phyloP scores from a whole-genome alignment of 441 rosid genomes.

The Gossypium armourianum region DNA sequence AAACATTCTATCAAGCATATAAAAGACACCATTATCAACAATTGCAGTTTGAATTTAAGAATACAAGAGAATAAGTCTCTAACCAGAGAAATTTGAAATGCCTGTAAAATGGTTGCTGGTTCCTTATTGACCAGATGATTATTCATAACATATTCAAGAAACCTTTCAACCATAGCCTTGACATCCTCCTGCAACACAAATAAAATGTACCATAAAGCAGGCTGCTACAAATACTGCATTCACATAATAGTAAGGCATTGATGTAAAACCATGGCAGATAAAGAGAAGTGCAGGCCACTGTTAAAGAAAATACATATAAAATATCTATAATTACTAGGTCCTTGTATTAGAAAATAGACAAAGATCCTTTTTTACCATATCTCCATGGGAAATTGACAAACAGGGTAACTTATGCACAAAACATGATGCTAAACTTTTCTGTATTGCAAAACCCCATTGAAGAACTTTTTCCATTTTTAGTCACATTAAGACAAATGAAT shows the following conservation, averaged over 20 bases:
- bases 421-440: neutral
- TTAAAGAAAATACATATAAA: neutral
- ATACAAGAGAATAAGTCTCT: slow-evolving; percentile 18
- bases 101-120: slow-evolving; percentile 55
- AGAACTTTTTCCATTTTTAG: neutral
- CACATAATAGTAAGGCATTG: neutral
- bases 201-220: neutral
- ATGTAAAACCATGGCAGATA: neutral
- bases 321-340: neutral
- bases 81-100: slow-evolving; percentile 81
- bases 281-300: neutral
- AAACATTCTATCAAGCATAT: neutral
- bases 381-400: neutral
- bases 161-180: slow-evolving; percentile 40
- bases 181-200: slow-evolving; percentile 50
- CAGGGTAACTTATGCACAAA: neutral
- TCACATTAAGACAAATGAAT: neutral
- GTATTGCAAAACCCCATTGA: neutral
- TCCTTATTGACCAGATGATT: slow-evolving; percentile 51
- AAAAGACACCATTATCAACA: neutral
- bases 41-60: slow-evolving; percentile 6
- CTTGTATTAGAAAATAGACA: neutral
- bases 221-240: neutral
- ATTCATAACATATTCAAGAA: slow-evolving; percentile 65
- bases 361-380: neutral